Evolutionary conservation across 176 grass and related monocot species (phyloP).

Genomic region (Carex parvula): DNA sequence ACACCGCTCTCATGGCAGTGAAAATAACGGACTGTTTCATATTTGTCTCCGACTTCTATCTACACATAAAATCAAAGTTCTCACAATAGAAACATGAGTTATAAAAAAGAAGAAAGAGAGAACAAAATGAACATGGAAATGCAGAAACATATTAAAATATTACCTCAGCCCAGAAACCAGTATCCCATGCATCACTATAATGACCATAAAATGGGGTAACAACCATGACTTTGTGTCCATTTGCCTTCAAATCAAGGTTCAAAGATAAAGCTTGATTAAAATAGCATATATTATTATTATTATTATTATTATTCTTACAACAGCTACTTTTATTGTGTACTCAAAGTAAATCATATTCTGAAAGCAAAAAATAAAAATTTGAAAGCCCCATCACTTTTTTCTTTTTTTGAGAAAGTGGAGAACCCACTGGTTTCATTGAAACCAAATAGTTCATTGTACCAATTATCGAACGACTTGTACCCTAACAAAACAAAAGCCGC

Average conservation of each 20-base stretch:
- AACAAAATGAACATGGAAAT: neutral
- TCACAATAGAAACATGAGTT: no score
- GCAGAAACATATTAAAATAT: neutral
- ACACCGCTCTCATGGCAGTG: no score
- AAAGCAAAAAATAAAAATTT: neutral
- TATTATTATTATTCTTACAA: neutral
- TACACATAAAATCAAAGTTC: no score
- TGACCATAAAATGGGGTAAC: slow-evolving; percentile 76
- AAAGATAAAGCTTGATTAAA: slow-evolving; percentile 9
- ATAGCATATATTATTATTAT: neutral
- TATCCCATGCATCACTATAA: slow-evolving; percentile 93
- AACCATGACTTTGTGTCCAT: slow-evolving; percentile 76
- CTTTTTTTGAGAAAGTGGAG: no score
- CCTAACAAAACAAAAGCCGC: no score
- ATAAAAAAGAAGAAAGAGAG: neutral
- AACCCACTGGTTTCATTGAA: no score
- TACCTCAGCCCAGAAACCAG: slow-evolving; percentile 57
- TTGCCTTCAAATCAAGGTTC: slow-evolving; percentile 41
- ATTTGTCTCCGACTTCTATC: no score
- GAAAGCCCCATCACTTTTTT: no score
- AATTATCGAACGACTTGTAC: no score
- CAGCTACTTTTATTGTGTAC: neutral
- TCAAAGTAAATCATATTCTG: neutral
- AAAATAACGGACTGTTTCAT: no score
- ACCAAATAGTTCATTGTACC: no score